phyloP scores from a whole-genome alignment of 2,329 filamentous ascomycete species.

The Fusarium nisikadoi region DNA sequence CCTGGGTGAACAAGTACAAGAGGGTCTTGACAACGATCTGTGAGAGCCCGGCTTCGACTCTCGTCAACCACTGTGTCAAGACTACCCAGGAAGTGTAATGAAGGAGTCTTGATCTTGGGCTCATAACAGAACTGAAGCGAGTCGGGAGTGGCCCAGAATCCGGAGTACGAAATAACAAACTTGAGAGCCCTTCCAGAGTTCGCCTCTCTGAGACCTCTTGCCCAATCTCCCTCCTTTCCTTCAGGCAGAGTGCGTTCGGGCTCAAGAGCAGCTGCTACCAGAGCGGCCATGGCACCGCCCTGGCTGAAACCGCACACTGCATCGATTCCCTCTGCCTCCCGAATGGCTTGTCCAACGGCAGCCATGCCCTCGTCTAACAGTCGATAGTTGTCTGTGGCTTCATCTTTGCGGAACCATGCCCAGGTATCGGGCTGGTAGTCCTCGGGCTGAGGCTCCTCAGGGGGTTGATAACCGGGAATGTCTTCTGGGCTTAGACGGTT shows the following conservation, averaged over 20 bases:
- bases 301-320: constrained; percentile 87
- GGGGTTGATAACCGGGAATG: constrained; percentile 73
- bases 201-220: constrained; percentile 57
- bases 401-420: constrained; percentile 84
- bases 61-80: constrained; percentile 92
- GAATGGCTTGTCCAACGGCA: constrained; percentile 69
- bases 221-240: constrained; percentile 54
- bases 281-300: constrained; percentile 76
- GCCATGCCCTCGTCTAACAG: constrained; percentile 76
- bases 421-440: constrained; percentile 73
- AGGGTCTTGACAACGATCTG: constrained; percentile 69
- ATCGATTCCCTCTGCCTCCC: constrained; percentile 74
- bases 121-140: constrained; percentile 74
- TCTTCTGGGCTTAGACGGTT: constrained; percentile 70
- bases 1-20: constrained; percentile 79
- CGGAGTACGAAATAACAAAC: constrained; percentile 81
- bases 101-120: constrained; percentile 78
- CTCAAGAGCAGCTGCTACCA: constrained; percentile 80
- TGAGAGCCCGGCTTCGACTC: constrained; percentile 71
- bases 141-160: constrained; percentile 73
- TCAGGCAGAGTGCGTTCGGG: constrained; percentile 43
- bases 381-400: constrained; percentile 71
- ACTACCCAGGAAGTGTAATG: constrained; percentile 83
- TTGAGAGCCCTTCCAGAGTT: constrained; percentile 63
- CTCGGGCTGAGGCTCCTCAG: constrained; percentile 54